Conservation (phyloP, 495 filamentous ascomycete genomes). For the Podospora anserina region DNA sequence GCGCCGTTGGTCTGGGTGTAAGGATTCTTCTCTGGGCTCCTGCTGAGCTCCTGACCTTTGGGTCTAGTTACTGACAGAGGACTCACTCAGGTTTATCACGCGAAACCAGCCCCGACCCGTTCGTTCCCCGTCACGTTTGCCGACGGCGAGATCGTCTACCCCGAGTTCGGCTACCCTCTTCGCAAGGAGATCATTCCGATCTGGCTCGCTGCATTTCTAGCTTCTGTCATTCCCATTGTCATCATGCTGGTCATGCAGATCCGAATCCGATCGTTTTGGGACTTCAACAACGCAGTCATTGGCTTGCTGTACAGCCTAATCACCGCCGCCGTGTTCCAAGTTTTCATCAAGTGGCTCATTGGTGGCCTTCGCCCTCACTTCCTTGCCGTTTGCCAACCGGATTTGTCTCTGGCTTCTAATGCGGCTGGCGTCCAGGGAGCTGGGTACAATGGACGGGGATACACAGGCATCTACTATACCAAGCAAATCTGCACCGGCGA, state of each 20-base stretch:
- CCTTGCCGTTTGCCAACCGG: constrained; percentile 56
- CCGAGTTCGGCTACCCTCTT: constrained; percentile 58
- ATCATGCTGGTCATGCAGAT: constrained; percentile 58
- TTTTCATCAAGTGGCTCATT: constrained; percentile 37
- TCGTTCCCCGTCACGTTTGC: constrained; percentile 34
- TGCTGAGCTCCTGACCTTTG: not conserved
- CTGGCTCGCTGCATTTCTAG: constrained; percentile 55
- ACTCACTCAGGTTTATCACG: constrained; percentile 46
- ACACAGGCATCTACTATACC: constrained; percentile 46
- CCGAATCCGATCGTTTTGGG: constrained; percentile 63
- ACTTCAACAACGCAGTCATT: constrained; percentile 59
- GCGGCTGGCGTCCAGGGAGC: constrained; percentile 34
- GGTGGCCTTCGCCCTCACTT: constrained; percentile 51
- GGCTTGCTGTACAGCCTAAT: constrained; percentile 61
- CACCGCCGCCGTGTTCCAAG: constrained; percentile 54
- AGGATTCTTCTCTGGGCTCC: not conserved
- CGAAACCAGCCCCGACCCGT: constrained; percentile 53
- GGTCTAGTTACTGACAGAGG: not conserved
- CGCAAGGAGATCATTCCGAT: constrained; percentile 63
- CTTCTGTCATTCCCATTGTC: constrained; percentile 54
- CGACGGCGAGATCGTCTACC: constrained; percentile 57
- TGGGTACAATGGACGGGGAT: constrained; percentile 47
- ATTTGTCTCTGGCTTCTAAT: constrained; percentile 34
- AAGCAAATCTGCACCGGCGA: constrained; percentile 49
- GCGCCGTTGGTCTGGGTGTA: constrained; percentile 51